These are phyloP conservation scores for Xerocomus nothofagi DNA, from an alignment of 1,284 basidiomycete genomes.

Conservation along the genomic window DNA sequence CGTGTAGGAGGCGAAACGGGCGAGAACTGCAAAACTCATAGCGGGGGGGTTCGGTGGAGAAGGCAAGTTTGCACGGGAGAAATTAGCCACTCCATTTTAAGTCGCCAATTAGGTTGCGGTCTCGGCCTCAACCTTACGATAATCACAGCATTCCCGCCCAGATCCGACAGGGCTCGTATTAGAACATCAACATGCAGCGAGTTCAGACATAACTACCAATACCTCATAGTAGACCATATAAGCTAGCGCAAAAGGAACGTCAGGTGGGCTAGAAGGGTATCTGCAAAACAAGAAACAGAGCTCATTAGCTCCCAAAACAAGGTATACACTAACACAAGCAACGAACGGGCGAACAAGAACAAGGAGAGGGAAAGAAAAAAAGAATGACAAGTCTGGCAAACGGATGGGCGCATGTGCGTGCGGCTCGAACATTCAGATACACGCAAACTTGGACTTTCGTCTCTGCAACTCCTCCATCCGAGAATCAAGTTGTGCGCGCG, in stretches of 20 bases:
- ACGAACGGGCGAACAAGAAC: conserved; percentile 15
- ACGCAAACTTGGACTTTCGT: conserved; percentile 84
- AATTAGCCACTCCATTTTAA: conserved; percentile 26
- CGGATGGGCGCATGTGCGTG: conserved; percentile 6
- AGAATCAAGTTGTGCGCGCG: conserved; percentile 77
- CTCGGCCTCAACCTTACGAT: conserved; percentile 11
- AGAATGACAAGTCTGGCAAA: neutral
- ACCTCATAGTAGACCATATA: conserved; percentile 38
- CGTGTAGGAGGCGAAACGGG: conserved; percentile 25
- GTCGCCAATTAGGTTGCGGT: conserved; percentile 5
- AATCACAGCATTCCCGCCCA: conserved; percentile 11
- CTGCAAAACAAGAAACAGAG: conserved; percentile 30
- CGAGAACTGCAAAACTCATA: conserved; percentile 30
- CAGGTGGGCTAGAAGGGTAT: conserved; percentile 31
- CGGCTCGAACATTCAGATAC: conserved; percentile 46
- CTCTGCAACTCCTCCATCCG: conserved; percentile 81
- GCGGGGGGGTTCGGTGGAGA: conserved; percentile 13
- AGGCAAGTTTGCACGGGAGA: conserved; percentile 11
- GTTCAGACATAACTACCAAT: conserved; percentile 28
- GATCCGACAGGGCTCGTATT: conserved; percentile 29
- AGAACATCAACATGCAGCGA: conserved; percentile 26
- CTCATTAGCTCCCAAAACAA: conserved; percentile 26
- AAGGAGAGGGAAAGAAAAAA: conserved; percentile 6
- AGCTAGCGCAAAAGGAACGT: conserved; percentile 31
- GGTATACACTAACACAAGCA: conserved; percentile 31